A percentile compares a stretch with the other conserved stretches of the same genome.
These are phyloP conservation scores for Colletotrichum lentis DNA, from an alignment of 2,329 filamentous ascomycete genomes.

Conservation along the genomic window DNA sequence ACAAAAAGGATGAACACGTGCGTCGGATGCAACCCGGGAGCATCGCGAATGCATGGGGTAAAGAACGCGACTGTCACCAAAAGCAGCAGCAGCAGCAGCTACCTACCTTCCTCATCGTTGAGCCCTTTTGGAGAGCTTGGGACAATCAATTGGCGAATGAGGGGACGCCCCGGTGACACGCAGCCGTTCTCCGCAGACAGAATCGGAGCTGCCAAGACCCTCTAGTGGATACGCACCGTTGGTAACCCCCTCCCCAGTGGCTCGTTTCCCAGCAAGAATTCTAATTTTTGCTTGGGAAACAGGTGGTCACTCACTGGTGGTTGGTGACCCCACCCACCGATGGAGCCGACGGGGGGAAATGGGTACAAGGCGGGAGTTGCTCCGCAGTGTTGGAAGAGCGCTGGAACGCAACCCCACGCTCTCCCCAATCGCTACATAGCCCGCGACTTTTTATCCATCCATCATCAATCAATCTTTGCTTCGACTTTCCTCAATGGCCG, in stretches of 20 bases:
- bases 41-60: not conserved
- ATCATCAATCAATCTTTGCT: not conserved
- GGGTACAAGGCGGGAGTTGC: not conserved
- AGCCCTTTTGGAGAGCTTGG: constrained; percentile 6
- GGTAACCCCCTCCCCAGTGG: constrained; percentile 1
- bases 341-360: not conserved
- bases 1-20: not conserved
- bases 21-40: not conserved
- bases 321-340: too few species aligned
- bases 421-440: not conserved
- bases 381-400: not conserved
- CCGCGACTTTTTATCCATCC: not conserved
- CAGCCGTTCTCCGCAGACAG: constrained; percentile 6
- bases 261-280: not conserved
- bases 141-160: constrained; percentile 30
- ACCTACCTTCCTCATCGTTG: constrained; percentile 25
- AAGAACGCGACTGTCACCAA: constrained; percentile 2
- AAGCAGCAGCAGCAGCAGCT: too few species aligned
- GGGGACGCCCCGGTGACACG: constrained; percentile 19
- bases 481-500: not conserved
- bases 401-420: not conserved
- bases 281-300: not conserved
- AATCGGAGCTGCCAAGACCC: constrained; percentile 6
- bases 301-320: not conserved
- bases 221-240: constrained; percentile 10